A percentile compares a stretch with the other conserved stretches of the same genome.
phyloP scores from a whole-genome alignment of 768 basidiomycete species.

The Suillus spraguei region DNA sequence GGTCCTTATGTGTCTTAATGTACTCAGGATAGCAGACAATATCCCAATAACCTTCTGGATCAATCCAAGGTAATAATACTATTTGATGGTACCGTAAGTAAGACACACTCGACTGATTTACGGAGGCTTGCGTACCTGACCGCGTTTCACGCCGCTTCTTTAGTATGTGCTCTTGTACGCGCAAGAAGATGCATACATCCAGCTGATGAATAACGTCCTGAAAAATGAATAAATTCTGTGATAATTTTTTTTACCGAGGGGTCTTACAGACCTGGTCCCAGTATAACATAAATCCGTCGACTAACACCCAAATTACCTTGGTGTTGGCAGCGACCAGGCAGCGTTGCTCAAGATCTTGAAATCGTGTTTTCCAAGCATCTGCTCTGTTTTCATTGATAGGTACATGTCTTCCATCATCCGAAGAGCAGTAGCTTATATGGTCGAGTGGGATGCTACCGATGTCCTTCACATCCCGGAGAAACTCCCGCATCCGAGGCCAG shows the following conservation, averaged over 20 bases:
- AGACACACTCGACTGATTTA: slow-evolving; percentile 16
- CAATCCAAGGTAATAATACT: slow-evolving; percentile 63
- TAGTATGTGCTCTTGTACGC: slow-evolving; percentile 76
- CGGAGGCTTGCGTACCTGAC: slow-evolving; percentile 58
- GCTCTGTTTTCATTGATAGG: slow-evolving; percentile 50
- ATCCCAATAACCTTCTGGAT: slow-evolving; percentile 90
- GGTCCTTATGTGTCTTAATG: slow-evolving; percentile 69
- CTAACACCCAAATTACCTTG: slow-evolving; percentile 74
- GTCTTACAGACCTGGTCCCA: slow-evolving; percentile 67
- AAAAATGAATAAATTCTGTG: no score
- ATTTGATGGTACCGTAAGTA: slow-evolving; percentile 5
- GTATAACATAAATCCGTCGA: slow-evolving; percentile 94
- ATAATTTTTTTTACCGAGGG: neutral
- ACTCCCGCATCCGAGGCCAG: slow-evolving; percentile 74
- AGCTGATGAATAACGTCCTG: slow-evolving; percentile 71
- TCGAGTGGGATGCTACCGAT: slow-evolving; percentile 71
- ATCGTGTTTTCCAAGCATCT: slow-evolving; percentile 52
- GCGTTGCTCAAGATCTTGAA: slow-evolving; percentile 49
- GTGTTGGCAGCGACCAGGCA: slow-evolving; percentile 42
- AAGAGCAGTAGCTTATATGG: slow-evolving; percentile 84
- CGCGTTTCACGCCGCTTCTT: slow-evolving; percentile 76
- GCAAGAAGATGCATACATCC: slow-evolving; percentile 83
- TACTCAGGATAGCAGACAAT: slow-evolving; percentile 95
- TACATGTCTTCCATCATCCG: slow-evolving; percentile 83
- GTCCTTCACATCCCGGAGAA: slow-evolving; percentile 63